These are phyloP conservation scores for Bryum argenteum DNA, from an alignment of 225 moss, liverwort and hornwort species.

Conservation along the genomic window DNA sequence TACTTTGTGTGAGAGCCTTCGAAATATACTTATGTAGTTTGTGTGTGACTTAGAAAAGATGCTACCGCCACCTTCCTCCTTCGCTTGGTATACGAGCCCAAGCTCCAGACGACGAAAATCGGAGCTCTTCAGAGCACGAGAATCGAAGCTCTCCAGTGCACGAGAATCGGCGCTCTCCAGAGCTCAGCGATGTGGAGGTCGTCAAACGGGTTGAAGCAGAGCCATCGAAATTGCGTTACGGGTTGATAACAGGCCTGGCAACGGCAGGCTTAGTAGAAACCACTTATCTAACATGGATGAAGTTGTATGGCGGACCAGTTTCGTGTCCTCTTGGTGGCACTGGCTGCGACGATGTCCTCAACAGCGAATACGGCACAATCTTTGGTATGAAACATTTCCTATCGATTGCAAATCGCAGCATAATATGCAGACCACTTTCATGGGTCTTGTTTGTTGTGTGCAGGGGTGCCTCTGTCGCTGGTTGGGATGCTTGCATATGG, in stretches of 20 bases:
- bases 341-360: conserved; percentile 83
- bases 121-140: conserved; percentile 29
- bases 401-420: not conserved
- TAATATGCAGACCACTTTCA: not conserved
- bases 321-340: conserved; percentile 73
- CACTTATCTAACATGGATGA: conserved; percentile 81
- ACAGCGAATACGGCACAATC: conserved; percentile 82
- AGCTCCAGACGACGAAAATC: conserved; percentile 16
- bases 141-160: conserved; percentile 22
- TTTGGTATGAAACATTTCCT: conserved; percentile 51
- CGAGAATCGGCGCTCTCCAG: conserved; percentile 14
- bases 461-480: conserved; percentile 84
- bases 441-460: conserved; percentile 18
- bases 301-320: conserved; percentile 70
- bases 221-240: conserved; percentile 67
- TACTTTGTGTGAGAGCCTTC: no score
- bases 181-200: conserved; percentile 21
- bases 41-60: conserved; percentile 51
- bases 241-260: conserved; percentile 73
- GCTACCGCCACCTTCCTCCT: conserved; percentile 26
- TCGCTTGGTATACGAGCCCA: conserved; percentile 31
- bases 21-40: conserved; percentile 28
- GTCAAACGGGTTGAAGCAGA: conserved; percentile 35
- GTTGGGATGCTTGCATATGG: conserved; percentile 81
- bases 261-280: conserved; percentile 79